phyloP scores from a whole-genome alignment of 352 stramenopile genomes.

The Globisporangium polare region DNA sequence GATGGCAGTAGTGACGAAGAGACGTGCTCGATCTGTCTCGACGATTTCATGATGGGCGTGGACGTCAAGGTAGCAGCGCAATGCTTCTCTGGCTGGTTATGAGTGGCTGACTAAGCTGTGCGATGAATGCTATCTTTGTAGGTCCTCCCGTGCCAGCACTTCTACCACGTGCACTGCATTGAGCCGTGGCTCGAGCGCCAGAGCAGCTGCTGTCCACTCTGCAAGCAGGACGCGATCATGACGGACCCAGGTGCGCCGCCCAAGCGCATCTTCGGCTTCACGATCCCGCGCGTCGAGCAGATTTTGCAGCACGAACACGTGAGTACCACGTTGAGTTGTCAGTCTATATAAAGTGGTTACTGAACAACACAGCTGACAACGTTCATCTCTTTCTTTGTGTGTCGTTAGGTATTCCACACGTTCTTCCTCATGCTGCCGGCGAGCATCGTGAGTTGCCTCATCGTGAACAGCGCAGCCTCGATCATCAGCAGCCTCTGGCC shows the following conservation, averaged over 20 bases:
- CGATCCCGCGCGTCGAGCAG: constrained; percentile 52
- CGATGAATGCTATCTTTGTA: constrained; percentile 5
- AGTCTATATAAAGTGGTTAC: constrained; percentile 18
- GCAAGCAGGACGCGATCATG: constrained; percentile 77
- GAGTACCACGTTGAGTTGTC: background rate
- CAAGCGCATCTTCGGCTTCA: constrained; percentile 66
- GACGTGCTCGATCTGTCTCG: constrained; percentile 71
- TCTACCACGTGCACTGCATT: constrained; percentile 85
- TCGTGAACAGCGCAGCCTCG: constrained; percentile 68
- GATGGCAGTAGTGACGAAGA: constrained; percentile 3
- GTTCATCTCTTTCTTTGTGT: constrained; percentile 3
- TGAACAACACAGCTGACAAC: background rate
- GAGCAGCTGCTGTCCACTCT: constrained; percentile 77
- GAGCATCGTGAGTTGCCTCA: constrained; percentile 75
- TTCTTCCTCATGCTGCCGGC: constrained; percentile 81
- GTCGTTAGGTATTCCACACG: constrained; percentile 64
- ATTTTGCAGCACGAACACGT: constrained; percentile 78
- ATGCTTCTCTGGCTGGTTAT: background rate
- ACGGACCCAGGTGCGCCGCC: constrained; percentile 38
- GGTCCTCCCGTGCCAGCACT: constrained; percentile 82
- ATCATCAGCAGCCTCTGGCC: constrained; percentile 77
- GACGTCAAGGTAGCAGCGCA: constrained; percentile 41
- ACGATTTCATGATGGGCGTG: constrained; percentile 56
- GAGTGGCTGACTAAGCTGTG: background rate
- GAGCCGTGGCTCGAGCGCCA: constrained; percentile 80